Evolutionary conservation across 306 rosid species (phyloP), one percentile per base, ranked within the genome.

Genomic region (Cucurbita maxima): DNA sequence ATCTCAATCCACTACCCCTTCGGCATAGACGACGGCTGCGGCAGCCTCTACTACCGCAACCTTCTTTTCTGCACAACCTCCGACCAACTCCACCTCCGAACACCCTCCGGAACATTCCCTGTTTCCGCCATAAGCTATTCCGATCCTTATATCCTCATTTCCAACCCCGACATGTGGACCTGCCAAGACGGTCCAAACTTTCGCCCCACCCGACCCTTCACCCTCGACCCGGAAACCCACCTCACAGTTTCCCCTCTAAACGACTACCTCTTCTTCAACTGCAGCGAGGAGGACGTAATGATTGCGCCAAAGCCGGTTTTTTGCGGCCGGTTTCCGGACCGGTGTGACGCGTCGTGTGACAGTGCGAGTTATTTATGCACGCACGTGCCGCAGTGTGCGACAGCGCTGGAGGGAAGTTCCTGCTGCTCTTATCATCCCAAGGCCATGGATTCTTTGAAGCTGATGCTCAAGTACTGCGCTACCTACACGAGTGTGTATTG

Each of bases 371-470:
- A 89, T 68, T 88, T 94, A 1, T 94, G 97, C 73, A 87, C 95
- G 69, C 97, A 91, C 82, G 75, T 94, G 25, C 98, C 98, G 0
- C 78, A 81, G 13, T 94, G 98, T 44, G 81, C 84, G 5, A 82
- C 84, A 25, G 86, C 88, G 19, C 59, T 84, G 43, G 71, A 52
- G 11, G 71, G 69, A 5, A 81, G 86, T 76, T 83, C 96, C 55
- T 94, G 98, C 75, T 94, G 98, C 71, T 90, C 98, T 37, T 94
- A 87, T 64, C 83, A 84, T 59, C 98, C 98, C 0, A 90, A 87
- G 77, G 92, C 96, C 15, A 83, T 90, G 2, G 94, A 90, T 77
- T 89, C 96, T 3, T 68, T 94, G 14, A 82, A 89, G 84, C 71
- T 87, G 66, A 89, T 94, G 98, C 83, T 94, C 2, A 78, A 84